These are phyloP conservation scores for Dothistroma septosporum DNA, from an alignment of 2,329 filamentous ascomycete genomes.

Conservation along the genomic window DNA sequence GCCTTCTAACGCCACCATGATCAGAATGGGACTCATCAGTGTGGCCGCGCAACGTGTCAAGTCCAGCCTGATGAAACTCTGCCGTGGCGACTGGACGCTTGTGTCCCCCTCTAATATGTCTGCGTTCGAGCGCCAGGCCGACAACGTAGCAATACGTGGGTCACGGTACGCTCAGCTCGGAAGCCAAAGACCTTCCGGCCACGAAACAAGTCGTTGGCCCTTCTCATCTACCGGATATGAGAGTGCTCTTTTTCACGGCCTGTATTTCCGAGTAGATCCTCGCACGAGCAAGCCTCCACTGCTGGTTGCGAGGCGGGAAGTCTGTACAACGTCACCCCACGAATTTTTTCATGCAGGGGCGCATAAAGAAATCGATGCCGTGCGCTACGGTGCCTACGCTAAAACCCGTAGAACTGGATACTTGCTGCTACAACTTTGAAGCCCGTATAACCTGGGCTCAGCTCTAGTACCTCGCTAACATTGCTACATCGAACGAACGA, in stretches of 20 bases:
- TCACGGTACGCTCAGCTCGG: not conserved
- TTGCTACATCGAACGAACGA: not conserved
- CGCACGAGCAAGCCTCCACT: constrained; percentile 7
- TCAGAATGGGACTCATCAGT: not conserved
- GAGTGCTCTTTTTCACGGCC: constrained; percentile 7
- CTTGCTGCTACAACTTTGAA: not conserved
- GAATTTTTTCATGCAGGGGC: constrained; percentile 12
- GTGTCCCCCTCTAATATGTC: too few species aligned
- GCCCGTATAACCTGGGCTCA: not conserved
- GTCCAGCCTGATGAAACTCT: not conserved
- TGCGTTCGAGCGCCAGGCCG: not conserved
- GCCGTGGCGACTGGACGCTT: not conserved
- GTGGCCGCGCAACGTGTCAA: not conserved
- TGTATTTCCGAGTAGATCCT: not conserved
- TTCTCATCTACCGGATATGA: not conserved
- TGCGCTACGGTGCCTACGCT: constrained; percentile 3
- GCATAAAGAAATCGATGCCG: constrained; percentile 9
- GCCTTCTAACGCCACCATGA: not conserved
- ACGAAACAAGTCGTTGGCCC: not conserved
- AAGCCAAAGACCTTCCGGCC: not conserved
- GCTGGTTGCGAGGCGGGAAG: not conserved
- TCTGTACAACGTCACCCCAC: constrained; percentile 4
- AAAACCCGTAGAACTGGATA: not conserved
- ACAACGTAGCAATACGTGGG: not conserved
- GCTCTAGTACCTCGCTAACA: not conserved